Evolutionary conservation across 306 rosid species (phyloP).

Genomic region (Oxytropis ochrocephala): DNA sequence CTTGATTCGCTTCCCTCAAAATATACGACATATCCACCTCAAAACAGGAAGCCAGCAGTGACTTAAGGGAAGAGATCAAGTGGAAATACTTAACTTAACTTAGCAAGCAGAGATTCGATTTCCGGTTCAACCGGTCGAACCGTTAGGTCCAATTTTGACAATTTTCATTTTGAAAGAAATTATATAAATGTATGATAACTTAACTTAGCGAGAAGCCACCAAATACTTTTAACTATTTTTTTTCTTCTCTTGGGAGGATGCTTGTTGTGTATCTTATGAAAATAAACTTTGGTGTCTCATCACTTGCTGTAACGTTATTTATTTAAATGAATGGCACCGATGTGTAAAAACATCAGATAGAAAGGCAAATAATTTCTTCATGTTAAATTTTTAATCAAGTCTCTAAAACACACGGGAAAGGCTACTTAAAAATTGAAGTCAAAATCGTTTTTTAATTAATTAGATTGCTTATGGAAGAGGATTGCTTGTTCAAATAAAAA

Average conservation of each 20-base stretch:
- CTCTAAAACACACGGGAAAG: background rate
- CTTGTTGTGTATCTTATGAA: background rate
- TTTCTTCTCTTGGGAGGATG: background rate
- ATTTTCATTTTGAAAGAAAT: too few relatives aligned
- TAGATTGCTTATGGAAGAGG: background rate
- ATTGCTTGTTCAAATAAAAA: background rate
- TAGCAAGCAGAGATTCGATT: too few relatives aligned
- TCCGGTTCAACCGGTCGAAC: too few relatives aligned
- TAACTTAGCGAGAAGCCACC: constrained; percentile 3
- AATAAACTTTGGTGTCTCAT: background rate
- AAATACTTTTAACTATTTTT: background rate
- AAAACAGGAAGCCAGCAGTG: too few relatives aligned
- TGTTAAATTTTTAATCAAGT: background rate
- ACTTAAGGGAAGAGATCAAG: too few relatives aligned
- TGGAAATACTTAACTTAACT: too few relatives aligned
- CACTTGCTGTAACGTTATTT: background rate
- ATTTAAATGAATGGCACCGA: background rate
- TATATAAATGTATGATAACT: background rate
- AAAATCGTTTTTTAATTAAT: background rate
- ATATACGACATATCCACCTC: too few relatives aligned
- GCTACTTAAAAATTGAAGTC: background rate
- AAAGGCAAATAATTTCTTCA: background rate
- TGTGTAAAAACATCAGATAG: background rate
- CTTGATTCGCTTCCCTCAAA: too few relatives aligned
- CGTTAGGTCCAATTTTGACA: too few relatives aligned